Evolutionary conservation across 345 rosid genomes (phyloP).

Genomic region (Gossypium turneri): DNA sequence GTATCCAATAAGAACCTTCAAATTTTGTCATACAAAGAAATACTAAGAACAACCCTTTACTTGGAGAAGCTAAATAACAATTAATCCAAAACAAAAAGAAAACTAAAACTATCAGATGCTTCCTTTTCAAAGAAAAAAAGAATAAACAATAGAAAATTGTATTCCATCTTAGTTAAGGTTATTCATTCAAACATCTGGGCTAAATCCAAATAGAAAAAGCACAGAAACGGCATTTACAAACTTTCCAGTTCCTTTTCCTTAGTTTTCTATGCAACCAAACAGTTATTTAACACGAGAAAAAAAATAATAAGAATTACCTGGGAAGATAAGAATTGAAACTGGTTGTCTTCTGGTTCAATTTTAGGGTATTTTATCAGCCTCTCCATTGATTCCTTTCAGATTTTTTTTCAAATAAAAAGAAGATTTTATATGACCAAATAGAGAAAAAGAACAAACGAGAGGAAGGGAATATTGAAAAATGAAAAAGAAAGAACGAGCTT

Average conservation of each 20-base stretch:
- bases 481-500: too few species aligned
- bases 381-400: constrained; percentile 8
- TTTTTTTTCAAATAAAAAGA: not conserved
- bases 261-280: constrained; percentile 16
- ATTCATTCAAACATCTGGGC: not conserved
- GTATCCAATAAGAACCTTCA: too few species aligned
- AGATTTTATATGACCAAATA: too few species aligned
- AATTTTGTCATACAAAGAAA: not conserved
- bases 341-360: constrained; percentile 18
- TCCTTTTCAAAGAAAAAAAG: not conserved
- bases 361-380: constrained; percentile 23
- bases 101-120: not conserved
- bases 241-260: not conserved
- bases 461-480: too few species aligned
- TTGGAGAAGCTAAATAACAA: not conserved
- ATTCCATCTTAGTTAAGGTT: not conserved
- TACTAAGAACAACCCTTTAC: not conserved
- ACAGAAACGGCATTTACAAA: not conserved
- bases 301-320: constrained; percentile 3
- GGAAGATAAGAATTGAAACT: constrained; percentile 2
- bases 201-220: not conserved
- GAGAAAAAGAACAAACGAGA: too few species aligned
- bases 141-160: not conserved
- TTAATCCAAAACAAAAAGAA: not conserved
- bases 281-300: not conserved